Evolutionary conservation across 1,139 yeast species (phyloP), one percentile per base, ranked within the genome.

Genomic region (Hyphopichia burtonii): DNA sequence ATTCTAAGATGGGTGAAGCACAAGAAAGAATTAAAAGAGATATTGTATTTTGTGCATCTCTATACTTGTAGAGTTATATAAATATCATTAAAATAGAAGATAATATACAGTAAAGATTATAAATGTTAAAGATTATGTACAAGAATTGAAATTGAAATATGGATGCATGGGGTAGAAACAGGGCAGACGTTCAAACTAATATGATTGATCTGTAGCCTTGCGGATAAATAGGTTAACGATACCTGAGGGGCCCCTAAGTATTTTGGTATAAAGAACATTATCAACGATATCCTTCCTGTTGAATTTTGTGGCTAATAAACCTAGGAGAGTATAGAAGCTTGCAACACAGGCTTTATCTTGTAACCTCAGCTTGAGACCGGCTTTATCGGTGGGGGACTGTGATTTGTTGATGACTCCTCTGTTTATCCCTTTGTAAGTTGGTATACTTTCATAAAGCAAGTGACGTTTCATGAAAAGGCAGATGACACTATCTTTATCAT

Each of bases 1-100:
- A 90, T 61, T 74, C 88, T 38, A 91, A 91, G 63, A 89, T 94
- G 95, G 76, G 82, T 20, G 84, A 82, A 46, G 97, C 98, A 0
- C 99, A 93, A 65, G 99, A 93, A 60, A 80, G 81, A 62, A 93
- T 93, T 61, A 93, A 93, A 66, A 80, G 99, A 55, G 99, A 93
- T 63, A 93, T 93, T 53, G 98, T 94, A 1, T 94, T 94, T 66
- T 94, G 98, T 62, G 97, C 99, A 3, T 88, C 96, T 46, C 76
- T 94, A 49, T 93, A 94, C 62, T 71, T 93, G 52, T 90, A 37
- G 40, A 22, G 16, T 4, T 14, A 15, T 15, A 34, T 35, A 23
- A 23, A 15, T 19, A 34, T 19, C n/a, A n/a, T n/a, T 5, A 34
- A 20, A 35, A 10, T 27, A 25, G 27, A 36, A 20, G 17, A 14